Percentiles rank a stretch among this genome's conserved stretches.
Conservation (phyloP, 768 basidiomycete genomes). For the Tulasnella calospora region DNA sequence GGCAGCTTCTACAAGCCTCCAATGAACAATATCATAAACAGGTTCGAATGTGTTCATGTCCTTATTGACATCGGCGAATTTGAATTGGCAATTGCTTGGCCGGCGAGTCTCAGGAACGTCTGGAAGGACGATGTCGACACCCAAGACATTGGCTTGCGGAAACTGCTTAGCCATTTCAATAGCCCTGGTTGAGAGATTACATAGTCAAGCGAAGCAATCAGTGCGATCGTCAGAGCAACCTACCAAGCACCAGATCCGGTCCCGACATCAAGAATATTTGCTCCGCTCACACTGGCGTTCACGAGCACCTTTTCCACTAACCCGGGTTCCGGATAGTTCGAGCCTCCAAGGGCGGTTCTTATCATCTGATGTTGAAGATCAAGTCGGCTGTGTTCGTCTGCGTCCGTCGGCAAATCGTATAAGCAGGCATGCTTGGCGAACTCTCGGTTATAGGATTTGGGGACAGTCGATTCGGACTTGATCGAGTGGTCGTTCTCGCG, state of each 20-base stretch:
- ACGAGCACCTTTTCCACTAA: background rate
- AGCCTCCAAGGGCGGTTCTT: background rate
- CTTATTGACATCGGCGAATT: too few species aligned
- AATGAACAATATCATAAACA: too few species aligned
- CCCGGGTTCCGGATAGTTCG: background rate
- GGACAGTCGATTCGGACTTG: background rate
- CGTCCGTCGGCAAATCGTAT: background rate
- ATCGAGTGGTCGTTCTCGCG: background rate
- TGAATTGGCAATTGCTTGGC: background rate
- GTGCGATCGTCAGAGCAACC: background rate
- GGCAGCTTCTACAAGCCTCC: too few species aligned
- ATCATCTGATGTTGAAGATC: background rate
- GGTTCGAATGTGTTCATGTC: too few species aligned
- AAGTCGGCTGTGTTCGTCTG: background rate
- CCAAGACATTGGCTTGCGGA: background rate
- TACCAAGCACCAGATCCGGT: background rate
- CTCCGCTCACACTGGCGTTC: background rate
- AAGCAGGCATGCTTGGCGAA: background rate
- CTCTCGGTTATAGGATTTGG: background rate
- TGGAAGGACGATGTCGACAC: background rate
- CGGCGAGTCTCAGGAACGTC: background rate
- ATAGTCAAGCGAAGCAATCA: background rate
- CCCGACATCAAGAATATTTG: background rate
- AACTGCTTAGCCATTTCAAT: slow-evolving; percentile 2
- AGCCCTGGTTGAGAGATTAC: background rate